Percentiles rank a stretch among this genome's conserved stretches.
These are phyloP conservation scores for Debaryomyces sp. DNA, from an alignment of 1,139 yeast species.

Conservation along the genomic window DNA sequence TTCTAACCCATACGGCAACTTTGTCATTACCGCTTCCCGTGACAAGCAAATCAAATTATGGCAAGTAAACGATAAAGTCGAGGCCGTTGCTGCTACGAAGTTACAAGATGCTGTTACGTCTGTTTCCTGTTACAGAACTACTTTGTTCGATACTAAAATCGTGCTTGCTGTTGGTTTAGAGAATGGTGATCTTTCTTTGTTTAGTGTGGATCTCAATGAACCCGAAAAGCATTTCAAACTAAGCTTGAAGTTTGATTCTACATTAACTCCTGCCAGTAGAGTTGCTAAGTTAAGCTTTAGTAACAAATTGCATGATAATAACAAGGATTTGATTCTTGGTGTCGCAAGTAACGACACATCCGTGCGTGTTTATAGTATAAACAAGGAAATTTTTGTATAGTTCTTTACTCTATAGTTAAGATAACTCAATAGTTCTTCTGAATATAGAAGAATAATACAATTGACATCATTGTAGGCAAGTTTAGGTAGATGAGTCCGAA, in stretches of 20 bases:
- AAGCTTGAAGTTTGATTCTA: constrained; percentile 32
- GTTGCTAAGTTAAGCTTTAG: constrained; percentile 64
- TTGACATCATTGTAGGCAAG: not conserved
- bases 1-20: constrained; percentile 23
- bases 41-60: constrained; percentile 81
- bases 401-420: not conserved
- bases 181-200: constrained; percentile 43
- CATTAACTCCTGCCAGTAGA: constrained; percentile 60
- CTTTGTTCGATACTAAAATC: constrained; percentile 24
- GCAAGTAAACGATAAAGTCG: constrained; percentile 41
- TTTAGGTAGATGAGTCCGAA: not conserved
- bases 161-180: constrained; percentile 75
- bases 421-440: not conserved
- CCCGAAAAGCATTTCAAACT: constrained; percentile 25
- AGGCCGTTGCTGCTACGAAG: constrained; percentile 36
- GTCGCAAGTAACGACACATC: constrained; percentile 74
- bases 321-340: constrained; percentile 45
- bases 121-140: constrained; percentile 50
- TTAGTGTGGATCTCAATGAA: constrained; percentile 31
- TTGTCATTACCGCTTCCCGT: constrained; percentile 83
- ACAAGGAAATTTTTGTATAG: constrained; percentile 3
- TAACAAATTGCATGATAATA: constrained; percentile 19
- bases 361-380: constrained; percentile 55
- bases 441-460: not conserved
- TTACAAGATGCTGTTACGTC: constrained; percentile 70